Evolutionary conservation across 139 green algal species (phyloP).

Genomic region (Chlamydomonas incerta): DNA sequence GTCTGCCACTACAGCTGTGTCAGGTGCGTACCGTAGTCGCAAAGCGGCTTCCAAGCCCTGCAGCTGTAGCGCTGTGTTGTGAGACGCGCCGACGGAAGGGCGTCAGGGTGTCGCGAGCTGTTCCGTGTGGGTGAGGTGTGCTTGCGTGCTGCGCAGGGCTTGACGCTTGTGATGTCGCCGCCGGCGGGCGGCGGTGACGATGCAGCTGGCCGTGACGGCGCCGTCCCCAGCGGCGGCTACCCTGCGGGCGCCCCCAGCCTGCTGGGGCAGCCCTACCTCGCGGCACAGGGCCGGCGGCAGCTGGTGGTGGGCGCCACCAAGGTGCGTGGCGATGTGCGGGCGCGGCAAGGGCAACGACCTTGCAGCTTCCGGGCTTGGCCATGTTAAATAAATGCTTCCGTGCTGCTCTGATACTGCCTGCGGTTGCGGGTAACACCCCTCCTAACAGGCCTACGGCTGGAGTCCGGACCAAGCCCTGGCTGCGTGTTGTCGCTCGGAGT

Average conservation of each 20-base stretch:
- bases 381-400: no score
- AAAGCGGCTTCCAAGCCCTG: no score
- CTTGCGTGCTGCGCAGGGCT: slow-evolving; percentile 51
- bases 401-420: no score
- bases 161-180: slow-evolving; percentile 68
- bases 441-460: slow-evolving; percentile 55
- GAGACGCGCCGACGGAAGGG: no score
- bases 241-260: slow-evolving; percentile 70
- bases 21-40: slow-evolving; percentile 42
- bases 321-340: no score
- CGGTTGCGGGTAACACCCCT: no score
- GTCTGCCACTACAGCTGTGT: slow-evolving; percentile 68
- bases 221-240: slow-evolving; percentile 1
- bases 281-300: slow-evolving; percentile 52
- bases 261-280: slow-evolving; percentile 83
- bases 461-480: slow-evolving; percentile 55
- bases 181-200: not conserved
- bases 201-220: not conserved
- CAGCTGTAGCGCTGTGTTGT: no score
- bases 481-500: slow-evolving; percentile 40
- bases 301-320: slow-evolving; percentile 83
- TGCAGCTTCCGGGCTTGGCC: no score
- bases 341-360: no score
- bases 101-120: no score
- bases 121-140: no score